Percentiles rank a stretch among this genome's conserved stretches.
These are phyloP conservation scores for Conoideocrella luteorostrata DNA, from an alignment of 2,329 filamentous ascomycete genomes.

Conservation along the genomic window DNA sequence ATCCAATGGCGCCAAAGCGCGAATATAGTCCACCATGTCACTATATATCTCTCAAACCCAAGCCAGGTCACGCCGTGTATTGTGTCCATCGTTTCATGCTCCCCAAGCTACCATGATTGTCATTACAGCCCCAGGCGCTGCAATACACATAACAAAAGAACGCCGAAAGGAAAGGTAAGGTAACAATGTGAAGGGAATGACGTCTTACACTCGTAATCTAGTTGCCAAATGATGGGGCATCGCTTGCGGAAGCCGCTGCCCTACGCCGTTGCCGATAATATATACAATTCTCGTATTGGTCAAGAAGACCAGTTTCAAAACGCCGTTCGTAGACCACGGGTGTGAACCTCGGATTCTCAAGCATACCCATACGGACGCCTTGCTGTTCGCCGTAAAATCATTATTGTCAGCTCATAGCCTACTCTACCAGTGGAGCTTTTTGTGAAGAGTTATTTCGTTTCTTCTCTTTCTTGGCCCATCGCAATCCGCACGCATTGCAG, in stretches of 20 bases:
- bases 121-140: not conserved
- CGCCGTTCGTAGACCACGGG: not conserved
- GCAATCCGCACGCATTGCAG: constrained; percentile 85
- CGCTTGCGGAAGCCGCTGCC: not conserved
- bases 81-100: constrained; percentile 3
- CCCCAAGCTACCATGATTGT: constrained; percentile 6
- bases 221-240: not conserved
- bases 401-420: constrained; percentile 14
- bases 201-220: not conserved
- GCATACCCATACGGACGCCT: not conserved
- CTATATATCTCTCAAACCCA: no score
- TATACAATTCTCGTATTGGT: constrained; percentile 1
- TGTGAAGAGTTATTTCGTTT: constrained; percentile 38
- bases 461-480: constrained; percentile 78
- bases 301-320: not conserved
- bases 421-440: constrained; percentile 16
- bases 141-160: not conserved
- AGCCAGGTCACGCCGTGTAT: constrained; percentile 1
- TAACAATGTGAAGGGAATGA: not conserved
- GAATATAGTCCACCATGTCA: no score
- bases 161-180: not conserved
- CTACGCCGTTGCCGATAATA: not conserved
- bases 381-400: not conserved
- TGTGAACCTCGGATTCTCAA: not conserved
- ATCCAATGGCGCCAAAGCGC: not conserved